Base-by-base conservation (phyloP, 1,284 basidiomycete genomes). In the Ceratobasidium sp. region DNA sequence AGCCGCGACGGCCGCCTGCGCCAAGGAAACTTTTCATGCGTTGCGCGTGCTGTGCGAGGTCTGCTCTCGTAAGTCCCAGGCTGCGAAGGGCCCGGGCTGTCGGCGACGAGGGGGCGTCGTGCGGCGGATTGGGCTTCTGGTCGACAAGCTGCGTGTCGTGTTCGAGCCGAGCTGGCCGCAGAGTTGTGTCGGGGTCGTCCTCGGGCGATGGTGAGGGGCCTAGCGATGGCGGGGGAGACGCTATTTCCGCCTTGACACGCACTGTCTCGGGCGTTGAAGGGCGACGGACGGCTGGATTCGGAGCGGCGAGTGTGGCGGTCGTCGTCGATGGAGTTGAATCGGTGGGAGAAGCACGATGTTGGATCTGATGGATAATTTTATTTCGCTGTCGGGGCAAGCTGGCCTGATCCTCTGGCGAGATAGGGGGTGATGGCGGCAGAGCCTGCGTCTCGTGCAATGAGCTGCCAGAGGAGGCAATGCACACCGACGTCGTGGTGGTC, bases 11-110 rank as follows among this genome's bases (percentile, higher is more conserved):
- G 23, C 59, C 59, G 39, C 59, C 59, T 36, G 59, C 59, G 27
- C 29, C 59, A 3, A 64, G 47, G 42, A 64, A 64, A 11, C 47
- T 16, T 39, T 64, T 64, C 59, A 64, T 64, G 47, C 59, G 59
- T 36, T 52, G 59, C 5, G 59, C 59, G 68, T 72, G 70, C 46
- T 62, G 56, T 21, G 66, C 71, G 27, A 72, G 71, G 44, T 72
- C 70, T 29, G 71, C 71, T n/a, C 70, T 66, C 11, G 71, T 72
- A 53, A 72, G 68, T 29, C 71, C 68, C 21, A 72, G 68, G n/a
- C 62, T 60, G 25, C 67, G 70, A 9, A 72, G 56, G 8, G 71
- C 71, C 9, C 46, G 58, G 11, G 70, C 44, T 13, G 70, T 70
- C 3, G 71, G 71, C 19, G 71, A 72, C 30, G 58, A 47, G 8